These are phyloP conservation scores for Sherardia arvensis DNA, from an alignment of 257 asterid species.

Conservation along the genomic window DNA sequence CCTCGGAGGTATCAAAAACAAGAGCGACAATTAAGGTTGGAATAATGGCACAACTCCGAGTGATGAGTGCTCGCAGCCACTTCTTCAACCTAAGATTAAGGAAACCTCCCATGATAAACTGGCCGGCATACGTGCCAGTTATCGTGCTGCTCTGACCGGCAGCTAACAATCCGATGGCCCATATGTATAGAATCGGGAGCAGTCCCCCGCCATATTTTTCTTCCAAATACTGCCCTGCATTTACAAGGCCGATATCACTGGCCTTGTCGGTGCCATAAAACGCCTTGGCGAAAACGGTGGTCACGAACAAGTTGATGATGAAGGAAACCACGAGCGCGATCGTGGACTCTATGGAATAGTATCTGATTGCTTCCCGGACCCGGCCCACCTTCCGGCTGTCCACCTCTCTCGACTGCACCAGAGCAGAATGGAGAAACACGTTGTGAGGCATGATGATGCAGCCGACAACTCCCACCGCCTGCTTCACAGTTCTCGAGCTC, in stretches of 20 bases:
- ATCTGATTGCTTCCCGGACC: conserved; percentile 25
- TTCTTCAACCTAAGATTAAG: conserved; percentile 25
- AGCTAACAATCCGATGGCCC: conserved; percentile 35
- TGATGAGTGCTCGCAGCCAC: conserved; percentile 31
- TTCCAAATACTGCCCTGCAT: conserved; percentile 29
- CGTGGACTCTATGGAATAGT: conserved; percentile 26
- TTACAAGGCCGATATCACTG: conserved; percentile 24
- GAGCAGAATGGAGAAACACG: conserved; percentile 30
- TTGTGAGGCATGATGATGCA: conserved; percentile 34
- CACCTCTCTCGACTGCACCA: conserved; percentile 27
- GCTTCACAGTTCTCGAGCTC: conserved; percentile 25
- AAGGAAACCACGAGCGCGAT: conserved; percentile 23
- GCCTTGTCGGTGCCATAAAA: conserved; percentile 25
- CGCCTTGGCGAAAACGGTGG: conserved; percentile 27
- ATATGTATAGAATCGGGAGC: conserved; percentile 30
- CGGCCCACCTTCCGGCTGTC: conserved; percentile 20
- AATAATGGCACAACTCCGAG: conserved; percentile 27
- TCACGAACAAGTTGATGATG: conserved; percentile 25
- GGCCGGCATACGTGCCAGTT: conserved; percentile 34
- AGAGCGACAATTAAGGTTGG: conserved; percentile 32
- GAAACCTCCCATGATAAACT: conserved; percentile 36
- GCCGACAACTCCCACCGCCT: conserved; percentile 32
- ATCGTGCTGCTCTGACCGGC: conserved; percentile 41
- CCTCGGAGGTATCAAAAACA: conserved; percentile 26
- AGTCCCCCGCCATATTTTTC: conserved; percentile 30